phyloP scores from a whole-genome alignment of 306 rosid genomes.

The Cyclanthera cordifolia region DNA sequence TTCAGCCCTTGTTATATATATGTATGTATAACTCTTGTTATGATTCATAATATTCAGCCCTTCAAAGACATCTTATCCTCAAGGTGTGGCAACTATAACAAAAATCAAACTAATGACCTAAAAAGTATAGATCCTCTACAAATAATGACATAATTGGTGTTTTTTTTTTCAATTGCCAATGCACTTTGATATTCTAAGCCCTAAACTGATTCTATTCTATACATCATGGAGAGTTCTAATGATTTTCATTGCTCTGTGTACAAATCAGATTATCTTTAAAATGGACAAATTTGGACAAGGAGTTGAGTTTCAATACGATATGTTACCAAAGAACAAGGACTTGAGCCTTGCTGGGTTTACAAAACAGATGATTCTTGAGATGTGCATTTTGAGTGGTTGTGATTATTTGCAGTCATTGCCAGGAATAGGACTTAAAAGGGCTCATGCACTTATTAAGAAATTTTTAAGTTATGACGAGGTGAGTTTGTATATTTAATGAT shows the following conservation, averaged over 20 bases:
- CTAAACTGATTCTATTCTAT: not conserved
- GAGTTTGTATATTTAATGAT: conserved; percentile 11
- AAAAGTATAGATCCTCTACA: no score
- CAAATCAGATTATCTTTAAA: conserved; percentile 69
- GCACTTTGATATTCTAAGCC: not conserved
- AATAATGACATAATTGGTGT: not conserved
- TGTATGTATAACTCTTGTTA: no score
- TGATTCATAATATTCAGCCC: no score
- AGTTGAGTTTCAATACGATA: conserved; percentile 56
- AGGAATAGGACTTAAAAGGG: conserved; percentile 96
- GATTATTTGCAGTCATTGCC: conserved; percentile 86
- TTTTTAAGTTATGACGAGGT: conserved; percentile 75
- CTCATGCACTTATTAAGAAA: conserved; percentile 62
- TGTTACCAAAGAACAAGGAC: conserved; percentile 67
- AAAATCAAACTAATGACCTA: no score
- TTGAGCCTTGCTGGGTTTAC: conserved; percentile 69
- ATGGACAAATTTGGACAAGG: conserved; percentile 97
- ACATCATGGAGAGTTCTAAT: not conserved
- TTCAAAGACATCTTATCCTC: no score
- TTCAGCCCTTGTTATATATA: no score
- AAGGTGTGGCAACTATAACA: no score
- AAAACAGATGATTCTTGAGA: conserved; percentile 81
- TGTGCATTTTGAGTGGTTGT: conserved; percentile 96
- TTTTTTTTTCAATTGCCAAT: not conserved
- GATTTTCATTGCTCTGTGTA: conserved; percentile 13